A percentile compares a stretch with the other conserved stretches of the same genome.
These are phyloP conservation scores for Fusarium pseudonygamai DNA, from an alignment of 2,329 filamentous ascomycete species.

Conservation along the genomic window DNA sequence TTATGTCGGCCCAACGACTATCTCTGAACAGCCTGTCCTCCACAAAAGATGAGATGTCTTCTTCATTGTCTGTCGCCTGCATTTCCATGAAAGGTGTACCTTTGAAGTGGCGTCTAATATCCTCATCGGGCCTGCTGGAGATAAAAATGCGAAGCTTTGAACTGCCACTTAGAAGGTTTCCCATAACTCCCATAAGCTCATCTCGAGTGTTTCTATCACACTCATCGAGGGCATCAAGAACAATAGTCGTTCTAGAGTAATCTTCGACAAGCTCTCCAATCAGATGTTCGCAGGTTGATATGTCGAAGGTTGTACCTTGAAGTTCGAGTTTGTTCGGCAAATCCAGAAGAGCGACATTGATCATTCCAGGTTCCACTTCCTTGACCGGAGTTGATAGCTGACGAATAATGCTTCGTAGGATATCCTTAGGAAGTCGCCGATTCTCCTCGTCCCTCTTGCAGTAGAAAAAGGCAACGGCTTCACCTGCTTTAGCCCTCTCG, in stretches of 20 bases:
- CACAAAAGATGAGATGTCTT: accelerated
- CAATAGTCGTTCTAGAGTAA: accelerated
- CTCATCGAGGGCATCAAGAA: not conserved
- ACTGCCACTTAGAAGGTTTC: too few species aligned
- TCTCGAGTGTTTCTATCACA: not conserved
- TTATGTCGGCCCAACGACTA: accelerated
- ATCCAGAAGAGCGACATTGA: accelerated
- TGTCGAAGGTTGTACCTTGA: accelerated
- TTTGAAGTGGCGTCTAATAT: accelerated
- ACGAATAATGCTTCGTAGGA: not conserved
- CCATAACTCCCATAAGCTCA: accelerated
- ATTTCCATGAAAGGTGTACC: accelerated
- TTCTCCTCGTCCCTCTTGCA: not conserved
- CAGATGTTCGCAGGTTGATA: accelerated
- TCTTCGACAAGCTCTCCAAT: accelerated
- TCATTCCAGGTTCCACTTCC: accelerated
- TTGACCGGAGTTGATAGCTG: accelerated
- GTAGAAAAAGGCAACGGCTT: accelerated
- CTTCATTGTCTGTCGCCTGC: accelerated
- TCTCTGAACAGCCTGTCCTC: accelerated
- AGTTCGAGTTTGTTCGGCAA: accelerated
- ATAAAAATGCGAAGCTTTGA: accelerated
- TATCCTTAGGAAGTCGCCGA: accelerated
- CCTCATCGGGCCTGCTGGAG: accelerated
- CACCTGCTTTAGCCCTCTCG: accelerated